Percentiles rank a stretch among this genome's conserved stretches.
These are phyloP conservation scores for Trichoderma oligosporum DNA, from an alignment of 2,329 filamentous ascomycete genomes.

Conservation along the genomic window DNA sequence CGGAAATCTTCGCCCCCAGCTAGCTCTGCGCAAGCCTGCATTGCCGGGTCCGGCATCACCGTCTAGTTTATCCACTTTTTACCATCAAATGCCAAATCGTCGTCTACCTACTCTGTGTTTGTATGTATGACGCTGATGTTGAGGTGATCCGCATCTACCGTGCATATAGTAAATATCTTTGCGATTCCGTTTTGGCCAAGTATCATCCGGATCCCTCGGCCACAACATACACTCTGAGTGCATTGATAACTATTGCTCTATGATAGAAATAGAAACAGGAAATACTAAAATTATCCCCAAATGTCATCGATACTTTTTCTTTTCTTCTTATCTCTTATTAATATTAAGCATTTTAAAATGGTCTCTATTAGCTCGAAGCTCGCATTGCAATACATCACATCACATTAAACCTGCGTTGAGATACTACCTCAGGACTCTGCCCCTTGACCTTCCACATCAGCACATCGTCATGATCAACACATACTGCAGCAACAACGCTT, in stretches of 20 bases:
- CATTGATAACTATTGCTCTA: too few relatives aligned
- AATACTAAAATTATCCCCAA: too few relatives aligned
- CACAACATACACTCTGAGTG: not conserved
- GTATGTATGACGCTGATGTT: not conserved
- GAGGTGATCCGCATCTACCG: not conserved
- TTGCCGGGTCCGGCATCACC: constrained; percentile 11
- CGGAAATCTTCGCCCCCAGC: not conserved
- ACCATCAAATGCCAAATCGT: constrained; percentile 1
- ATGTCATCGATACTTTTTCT: too few relatives aligned
- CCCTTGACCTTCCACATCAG: not conserved
- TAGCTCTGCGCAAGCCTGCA: not conserved
- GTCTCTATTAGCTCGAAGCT: not conserved
- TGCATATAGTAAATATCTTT: not conserved
- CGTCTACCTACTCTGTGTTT: too few relatives aligned
- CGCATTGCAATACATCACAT: not conserved
- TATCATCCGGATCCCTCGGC: constrained; percentile 1
- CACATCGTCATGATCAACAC: not conserved
- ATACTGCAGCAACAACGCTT: not conserved
- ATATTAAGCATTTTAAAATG: not conserved
- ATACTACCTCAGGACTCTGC: not conserved
- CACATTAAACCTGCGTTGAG: not conserved
- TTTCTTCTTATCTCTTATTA: not conserved
- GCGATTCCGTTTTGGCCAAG: not conserved
- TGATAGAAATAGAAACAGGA: too few relatives aligned
- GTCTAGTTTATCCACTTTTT: not conserved